Percentiles rank a stretch among this genome's conserved stretches.
phyloP scores from a whole-genome alignment of 2,329 filamentous ascomycete genomes.

The Sclerotinia minor region DNA sequence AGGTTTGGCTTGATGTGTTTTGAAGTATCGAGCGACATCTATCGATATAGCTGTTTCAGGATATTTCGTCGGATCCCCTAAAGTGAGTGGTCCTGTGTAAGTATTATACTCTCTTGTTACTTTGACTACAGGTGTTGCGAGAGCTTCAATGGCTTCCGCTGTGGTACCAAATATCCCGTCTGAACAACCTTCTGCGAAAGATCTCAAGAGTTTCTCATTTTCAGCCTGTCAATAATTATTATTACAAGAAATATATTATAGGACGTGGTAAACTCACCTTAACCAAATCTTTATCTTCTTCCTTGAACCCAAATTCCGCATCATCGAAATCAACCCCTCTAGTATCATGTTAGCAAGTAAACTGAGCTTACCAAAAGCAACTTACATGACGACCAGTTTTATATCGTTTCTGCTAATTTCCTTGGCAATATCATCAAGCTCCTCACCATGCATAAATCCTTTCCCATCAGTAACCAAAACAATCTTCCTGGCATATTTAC shows the following conservation, averaged over 20 bases:
- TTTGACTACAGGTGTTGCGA: conserved; percentile 77
- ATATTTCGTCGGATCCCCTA: conserved; percentile 75
- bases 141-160: conserved; percentile 77
- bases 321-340: conserved; percentile 95
- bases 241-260: neutral
- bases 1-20: conserved; percentile 74
- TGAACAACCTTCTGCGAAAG: conserved; percentile 64
- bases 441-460: conserved; percentile 70
- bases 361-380: conserved; percentile 32
- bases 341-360: conserved; percentile 33
- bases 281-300: conserved; percentile 73
- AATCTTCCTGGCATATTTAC: conserved; percentile 79
- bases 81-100: conserved; percentile 75
- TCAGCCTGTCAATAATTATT: conserved; percentile 49
- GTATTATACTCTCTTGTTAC: conserved; percentile 70
- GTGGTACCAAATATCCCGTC: conserved; percentile 79
- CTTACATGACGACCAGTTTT: conserved; percentile 75
- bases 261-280: conserved; percentile 55
- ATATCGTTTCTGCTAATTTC: conserved; percentile 78
- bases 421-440: conserved; percentile 62
- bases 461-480: conserved; percentile 82
- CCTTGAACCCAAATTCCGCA: conserved; percentile 83
- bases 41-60: conserved; percentile 72
- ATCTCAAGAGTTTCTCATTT: conserved; percentile 70
- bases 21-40: conserved; percentile 86